Evolutionary conservation across 768 basidiomycete genomes (phyloP).

Genomic region (Polyporus arcularius): DNA sequence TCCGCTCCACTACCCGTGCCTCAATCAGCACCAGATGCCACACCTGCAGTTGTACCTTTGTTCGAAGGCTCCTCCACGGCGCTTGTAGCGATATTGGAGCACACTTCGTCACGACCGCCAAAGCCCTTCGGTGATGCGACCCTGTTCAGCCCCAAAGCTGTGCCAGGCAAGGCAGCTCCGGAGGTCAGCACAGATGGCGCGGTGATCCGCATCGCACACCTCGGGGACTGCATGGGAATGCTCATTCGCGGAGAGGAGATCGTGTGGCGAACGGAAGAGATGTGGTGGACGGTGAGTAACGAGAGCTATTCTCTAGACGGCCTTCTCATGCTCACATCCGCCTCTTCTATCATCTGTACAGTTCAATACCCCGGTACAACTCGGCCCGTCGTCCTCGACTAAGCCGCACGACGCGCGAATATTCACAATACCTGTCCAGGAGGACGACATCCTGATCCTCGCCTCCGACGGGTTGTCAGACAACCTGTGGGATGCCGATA

Average conservation of each 20-base stretch:
- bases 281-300: slow-evolving; percentile 79
- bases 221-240: slow-evolving; percentile 89
- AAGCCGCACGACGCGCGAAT: slow-evolving; percentile 69
- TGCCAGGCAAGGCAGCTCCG: slow-evolving; percentile 30
- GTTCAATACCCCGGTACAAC: slow-evolving; percentile 69
- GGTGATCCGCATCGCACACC: slow-evolving; percentile 77
- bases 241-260: slow-evolving; percentile 79
- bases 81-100: slow-evolving; percentile 63
- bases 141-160: slow-evolving; percentile 18
- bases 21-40: slow-evolving; percentile 2
- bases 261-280: slow-evolving; percentile 86
- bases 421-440: slow-evolving; percentile 66
- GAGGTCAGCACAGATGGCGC: slow-evolving; percentile 48
- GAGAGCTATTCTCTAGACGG: neutral
- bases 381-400: slow-evolving; percentile 62
- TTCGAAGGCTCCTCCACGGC: slow-evolving; percentile 68
- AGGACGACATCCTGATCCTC: slow-evolving; percentile 78
- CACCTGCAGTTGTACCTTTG: slow-evolving; percentile 36
- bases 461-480: slow-evolving; percentile 82
- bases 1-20: neutral
- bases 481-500: slow-evolving; percentile 87
- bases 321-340: neutral
- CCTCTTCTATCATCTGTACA: slow-evolving; percentile 8
- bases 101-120: slow-evolving; percentile 27
- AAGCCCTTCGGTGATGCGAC: slow-evolving; percentile 5